Conservation (phyloP, 305 asterid species). For the Fraxinus sp. region DNA sequence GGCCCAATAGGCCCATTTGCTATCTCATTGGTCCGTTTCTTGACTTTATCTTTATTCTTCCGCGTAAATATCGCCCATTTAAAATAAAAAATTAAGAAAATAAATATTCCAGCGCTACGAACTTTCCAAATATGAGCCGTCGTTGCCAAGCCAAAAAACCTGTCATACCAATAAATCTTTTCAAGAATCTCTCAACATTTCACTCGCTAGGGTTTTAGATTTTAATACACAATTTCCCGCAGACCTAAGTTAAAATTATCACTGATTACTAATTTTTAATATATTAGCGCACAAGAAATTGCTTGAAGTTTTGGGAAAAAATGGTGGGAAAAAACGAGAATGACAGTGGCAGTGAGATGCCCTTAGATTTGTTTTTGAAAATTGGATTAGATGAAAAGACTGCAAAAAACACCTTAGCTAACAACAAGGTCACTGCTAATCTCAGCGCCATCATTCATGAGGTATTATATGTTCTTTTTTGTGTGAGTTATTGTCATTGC, state of each 20-base stretch:
- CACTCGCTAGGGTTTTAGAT: conserved; percentile 23
- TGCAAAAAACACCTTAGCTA: conserved; percentile 82
- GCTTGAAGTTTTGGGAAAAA: neutral
- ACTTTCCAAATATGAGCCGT: conserved; percentile 33
- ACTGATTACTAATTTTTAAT: neutral
- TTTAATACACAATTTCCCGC: neutral
- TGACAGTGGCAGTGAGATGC: conserved; percentile 40
- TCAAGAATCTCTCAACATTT: conserved; percentile 14
- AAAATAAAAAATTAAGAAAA: neutral
- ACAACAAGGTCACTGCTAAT: conserved; percentile 76
- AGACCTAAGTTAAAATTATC: neutral
- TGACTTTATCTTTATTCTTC: neutral
- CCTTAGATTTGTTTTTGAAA: conserved; percentile 62
- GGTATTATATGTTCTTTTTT: conserved; percentile 37
- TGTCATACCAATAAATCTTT: conserved; percentile 17
- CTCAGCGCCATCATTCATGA: conserved; percentile 78
- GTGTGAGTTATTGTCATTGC: conserved; percentile 18
- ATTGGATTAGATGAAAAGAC: conserved; percentile 83
- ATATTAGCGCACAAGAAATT: neutral
- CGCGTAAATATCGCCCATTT: neutral
- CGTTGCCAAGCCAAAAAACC: conserved; percentile 22
- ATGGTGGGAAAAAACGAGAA: conserved; percentile 47
- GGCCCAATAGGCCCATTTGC: conserved; percentile 6
- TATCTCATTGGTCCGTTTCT: conserved; percentile 1
- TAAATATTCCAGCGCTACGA: neutral